Conservation (phyloP, 2,329 filamentous ascomycete species). For the Xylaria sp. region DNA sequence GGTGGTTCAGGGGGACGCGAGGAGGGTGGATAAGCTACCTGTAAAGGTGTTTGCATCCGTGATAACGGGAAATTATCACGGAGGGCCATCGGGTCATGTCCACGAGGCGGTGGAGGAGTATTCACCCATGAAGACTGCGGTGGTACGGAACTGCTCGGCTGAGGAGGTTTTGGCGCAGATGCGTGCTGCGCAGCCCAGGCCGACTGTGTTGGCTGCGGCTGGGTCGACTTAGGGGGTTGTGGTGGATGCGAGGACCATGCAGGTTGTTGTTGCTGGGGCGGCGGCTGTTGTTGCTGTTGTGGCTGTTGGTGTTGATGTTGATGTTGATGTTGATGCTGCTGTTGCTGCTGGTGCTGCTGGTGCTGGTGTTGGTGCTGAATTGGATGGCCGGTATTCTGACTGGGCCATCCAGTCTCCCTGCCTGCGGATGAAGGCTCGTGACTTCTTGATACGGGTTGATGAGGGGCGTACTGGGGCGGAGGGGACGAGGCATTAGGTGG, state of each 20-base stretch:
- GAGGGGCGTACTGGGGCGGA: constrained; percentile 65
- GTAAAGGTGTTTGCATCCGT: constrained; percentile 48
- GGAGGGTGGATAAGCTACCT: constrained; percentile 52
- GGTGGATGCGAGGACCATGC: constrained; percentile 53
- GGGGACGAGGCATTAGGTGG: constrained; percentile 60
- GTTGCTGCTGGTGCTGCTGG: constrained; percentile 45
- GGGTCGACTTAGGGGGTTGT: constrained; percentile 51
- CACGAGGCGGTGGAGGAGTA: constrained; percentile 46
- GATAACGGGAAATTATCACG: constrained; percentile 46
- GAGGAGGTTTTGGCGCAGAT: constrained; percentile 52
- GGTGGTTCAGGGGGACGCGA: constrained; percentile 57
- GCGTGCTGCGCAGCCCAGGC: constrained; percentile 55
- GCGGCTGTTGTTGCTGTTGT: constrained; percentile 37
- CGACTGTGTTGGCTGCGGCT: constrained; percentile 52
- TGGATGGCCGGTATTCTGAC: constrained; percentile 46
- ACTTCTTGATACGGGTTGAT: constrained; percentile 57
- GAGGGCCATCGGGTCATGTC: constrained; percentile 49
- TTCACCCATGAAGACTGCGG: constrained; percentile 53
- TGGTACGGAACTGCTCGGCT: constrained; percentile 49
- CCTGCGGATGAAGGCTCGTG: constrained; percentile 55
- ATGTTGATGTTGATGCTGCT: constrained; percentile 44
- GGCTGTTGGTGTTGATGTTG: constrained; percentile 43
- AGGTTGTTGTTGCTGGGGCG: constrained; percentile 43
- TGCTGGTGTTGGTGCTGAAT: constrained; percentile 50
- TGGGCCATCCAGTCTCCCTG: constrained; percentile 54